These are phyloP conservation scores for Boletus semigastroideus DNA, from an alignment of 1,284 basidiomycete genomes.

Conservation along the genomic window DNA sequence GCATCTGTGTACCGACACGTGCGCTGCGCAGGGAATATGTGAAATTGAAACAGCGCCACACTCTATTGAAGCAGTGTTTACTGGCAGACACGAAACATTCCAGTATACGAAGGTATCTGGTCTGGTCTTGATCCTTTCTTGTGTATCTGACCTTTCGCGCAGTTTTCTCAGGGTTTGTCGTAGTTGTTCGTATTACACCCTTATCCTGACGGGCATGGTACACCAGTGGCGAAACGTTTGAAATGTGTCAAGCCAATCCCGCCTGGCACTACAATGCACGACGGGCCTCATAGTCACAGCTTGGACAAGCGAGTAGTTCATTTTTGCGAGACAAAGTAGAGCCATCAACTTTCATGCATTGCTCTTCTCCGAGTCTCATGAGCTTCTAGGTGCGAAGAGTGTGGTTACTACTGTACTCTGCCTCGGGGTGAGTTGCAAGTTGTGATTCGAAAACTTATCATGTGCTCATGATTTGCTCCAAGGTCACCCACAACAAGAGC, in stretches of 20 bases:
- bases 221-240: slow-evolving; percentile 47
- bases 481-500: too few species aligned
- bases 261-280: slow-evolving; percentile 41
- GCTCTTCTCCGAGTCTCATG: slow-evolving; percentile 24
- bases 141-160: not conserved
- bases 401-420: too few species aligned
- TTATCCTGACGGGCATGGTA: not conserved
- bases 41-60: slow-evolving; percentile 57
- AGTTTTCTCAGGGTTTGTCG: slow-evolving; percentile 31
- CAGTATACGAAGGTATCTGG: slow-evolving; percentile 47
- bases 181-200: not conserved
- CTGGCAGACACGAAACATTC: slow-evolving; percentile 45
- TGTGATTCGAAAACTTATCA: too few species aligned
- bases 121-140: not conserved
- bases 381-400: too few species aligned
- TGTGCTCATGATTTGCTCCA: too few species aligned
- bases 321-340: slow-evolving; percentile 50
- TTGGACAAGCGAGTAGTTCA: slow-evolving; percentile 42
- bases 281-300: slow-evolving; percentile 50
- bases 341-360: not conserved
- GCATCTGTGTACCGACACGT: slow-evolving; percentile 46
- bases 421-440: too few species aligned
- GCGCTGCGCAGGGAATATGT: slow-evolving; percentile 49
- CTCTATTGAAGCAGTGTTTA: slow-evolving; percentile 57
- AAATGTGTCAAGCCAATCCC: slow-evolving; percentile 49